Base-by-base conservation (phyloP, 441 rosid genomes). In the Sinapis alba region DNA sequence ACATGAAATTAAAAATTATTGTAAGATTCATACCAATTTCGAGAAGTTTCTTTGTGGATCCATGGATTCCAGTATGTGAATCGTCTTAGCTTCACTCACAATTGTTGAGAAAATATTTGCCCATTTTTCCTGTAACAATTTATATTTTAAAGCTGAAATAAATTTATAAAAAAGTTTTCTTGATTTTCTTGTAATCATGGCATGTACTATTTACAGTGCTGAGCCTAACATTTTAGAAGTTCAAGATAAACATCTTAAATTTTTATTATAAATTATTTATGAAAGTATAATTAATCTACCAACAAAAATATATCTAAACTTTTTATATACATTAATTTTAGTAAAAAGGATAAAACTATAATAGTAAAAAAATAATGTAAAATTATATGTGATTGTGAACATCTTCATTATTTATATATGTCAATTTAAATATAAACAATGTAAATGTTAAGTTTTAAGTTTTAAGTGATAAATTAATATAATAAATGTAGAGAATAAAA, bases 21-120 rank as follows among this genome's bases (percentile, higher is more conserved):
- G 1, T 11, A 58, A 63, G 28, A 56, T 54, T 56, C 70, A 57
- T 76, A 77, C 80, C 80, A 77, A 2, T 66, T 43, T 65, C 1
- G 62, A 65, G 68, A 54, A 16, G 38, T 13, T 81, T 28, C 36
- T 79, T 50, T 75, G 81, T 13, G 7, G 0, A 10, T 62, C 68
- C 73, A 84, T 84, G 0, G 75, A 28, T 58, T 86, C 83, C 57
- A 91, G 75, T 34, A 79, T 71, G 66, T 86, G 84, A 59, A 88
- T 66, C 53, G 85, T 80, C 53, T 59, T 76, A 26, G 94, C 87
- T 51, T 77, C 79, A 16, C 82, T 83, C 11, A 89, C 89, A 72
- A 88, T 77, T 34, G 91, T 88, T 18, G 90, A 84, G 26, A 91
- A 91, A 21, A 88, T 60, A 50, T 86, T 85, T 26, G 34, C 32